A percentile compares a stretch with the other conserved stretches of the same genome.
Conservation (phyloP, 2,329 filamentous ascomycete genomes). For the Emergomyces orientalis region DNA sequence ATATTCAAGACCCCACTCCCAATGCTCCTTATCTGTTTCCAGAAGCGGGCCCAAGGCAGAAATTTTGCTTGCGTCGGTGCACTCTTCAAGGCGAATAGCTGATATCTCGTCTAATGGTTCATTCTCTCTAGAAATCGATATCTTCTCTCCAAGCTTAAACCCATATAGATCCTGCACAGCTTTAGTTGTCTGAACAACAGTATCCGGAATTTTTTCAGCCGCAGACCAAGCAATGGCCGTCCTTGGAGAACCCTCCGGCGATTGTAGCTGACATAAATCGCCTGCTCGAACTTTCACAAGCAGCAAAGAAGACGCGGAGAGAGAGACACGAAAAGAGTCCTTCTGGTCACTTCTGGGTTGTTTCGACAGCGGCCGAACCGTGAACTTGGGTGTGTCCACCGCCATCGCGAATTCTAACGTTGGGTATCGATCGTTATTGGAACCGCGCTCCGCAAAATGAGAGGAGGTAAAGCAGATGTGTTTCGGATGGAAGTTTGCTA, state of each 20-base stretch:
- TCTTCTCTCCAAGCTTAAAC: conserved; percentile 61
- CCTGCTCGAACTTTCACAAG: conserved; percentile 48
- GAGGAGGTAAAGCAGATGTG: neutral
- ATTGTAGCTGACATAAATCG: conserved; percentile 43
- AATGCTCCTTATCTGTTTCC: conserved; percentile 33
- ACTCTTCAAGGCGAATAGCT: conserved; percentile 52
- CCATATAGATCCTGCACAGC: conserved; percentile 62
- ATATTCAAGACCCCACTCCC: conserved; percentile 42
- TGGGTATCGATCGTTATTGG: neutral
- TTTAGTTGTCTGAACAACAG: conserved; percentile 63
- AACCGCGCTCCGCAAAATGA: neutral
- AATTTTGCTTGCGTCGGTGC: conserved; percentile 37
- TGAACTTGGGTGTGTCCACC: conserved; percentile 38
- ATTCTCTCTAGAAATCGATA: conserved; percentile 51
- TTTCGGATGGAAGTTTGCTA: neutral
- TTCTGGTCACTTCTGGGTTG: conserved; percentile 41
- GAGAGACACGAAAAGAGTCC: conserved; percentile 51
- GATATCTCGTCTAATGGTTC: conserved; percentile 46
- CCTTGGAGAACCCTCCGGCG: conserved; percentile 30
- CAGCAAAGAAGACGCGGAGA: conserved; percentile 48
- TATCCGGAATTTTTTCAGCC: conserved; percentile 53
- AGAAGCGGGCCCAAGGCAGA: conserved; percentile 17
- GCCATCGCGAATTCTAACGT: conserved; percentile 24
- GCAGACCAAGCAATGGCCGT: conserved; percentile 56
- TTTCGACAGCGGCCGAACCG: conserved; percentile 46